Percentiles rank a stretch among this genome's conserved stretches.
These are phyloP conservation scores for Rosa multiflora DNA, from an alignment of 306 rosid species.

Conservation along the genomic window DNA sequence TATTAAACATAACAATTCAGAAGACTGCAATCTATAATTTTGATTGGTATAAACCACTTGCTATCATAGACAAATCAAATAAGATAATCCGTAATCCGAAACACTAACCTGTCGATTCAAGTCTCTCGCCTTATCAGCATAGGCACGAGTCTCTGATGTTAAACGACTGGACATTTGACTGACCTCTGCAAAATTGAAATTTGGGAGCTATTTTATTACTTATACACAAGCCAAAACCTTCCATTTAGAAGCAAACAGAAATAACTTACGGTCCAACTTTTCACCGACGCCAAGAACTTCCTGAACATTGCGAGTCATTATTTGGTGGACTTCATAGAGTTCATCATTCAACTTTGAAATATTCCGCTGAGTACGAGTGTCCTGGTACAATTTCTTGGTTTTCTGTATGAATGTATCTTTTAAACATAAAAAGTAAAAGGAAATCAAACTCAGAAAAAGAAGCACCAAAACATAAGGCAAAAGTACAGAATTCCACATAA, in stretches of 20 bases:
- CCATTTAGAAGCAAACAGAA: background rate
- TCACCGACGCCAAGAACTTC: constrained; percentile 99
- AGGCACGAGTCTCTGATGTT: constrained; percentile 90
- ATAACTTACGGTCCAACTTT: constrained; percentile 93
- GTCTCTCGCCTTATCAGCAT: constrained; percentile 94
- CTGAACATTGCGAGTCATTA: constrained; percentile 99
- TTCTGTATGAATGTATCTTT: constrained; percentile 94
- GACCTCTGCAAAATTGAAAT: constrained; percentile 77
- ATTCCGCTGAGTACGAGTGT: constrained; percentile 94
- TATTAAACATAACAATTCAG: background rate
- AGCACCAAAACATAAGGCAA: background rate
- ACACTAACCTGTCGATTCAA: constrained; percentile 77
- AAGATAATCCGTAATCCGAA: constrained; percentile 18
- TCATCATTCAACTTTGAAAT: constrained; percentile 97
- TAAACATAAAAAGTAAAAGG: constrained; percentile 27
- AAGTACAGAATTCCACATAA: constrained; percentile 7
- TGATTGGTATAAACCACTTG: background rate
- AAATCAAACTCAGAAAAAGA: constrained; percentile 29
- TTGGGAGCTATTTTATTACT: constrained; percentile 21
- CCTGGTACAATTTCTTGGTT: constrained; percentile 98
- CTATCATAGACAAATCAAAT: constrained; percentile 9
- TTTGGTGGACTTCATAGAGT: constrained; percentile 98
- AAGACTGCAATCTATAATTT: background rate
- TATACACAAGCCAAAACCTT: background rate
- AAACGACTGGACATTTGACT: constrained; percentile 95